Conservation (phyloP, 176 grass and related monocot genomes). For the Musa beccarii region DNA sequence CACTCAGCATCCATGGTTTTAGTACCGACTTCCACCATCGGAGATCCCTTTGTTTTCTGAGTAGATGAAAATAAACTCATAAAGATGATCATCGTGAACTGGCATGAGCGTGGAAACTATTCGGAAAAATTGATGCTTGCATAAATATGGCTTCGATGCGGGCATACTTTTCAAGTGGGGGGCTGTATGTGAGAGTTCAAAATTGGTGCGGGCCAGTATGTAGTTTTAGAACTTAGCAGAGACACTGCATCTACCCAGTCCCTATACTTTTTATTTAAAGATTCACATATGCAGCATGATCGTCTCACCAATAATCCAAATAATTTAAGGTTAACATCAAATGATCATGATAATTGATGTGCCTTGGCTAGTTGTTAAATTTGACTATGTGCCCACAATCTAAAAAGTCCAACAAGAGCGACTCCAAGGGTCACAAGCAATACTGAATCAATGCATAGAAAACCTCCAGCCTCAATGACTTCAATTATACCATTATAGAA, state of each 20-base stretch:
- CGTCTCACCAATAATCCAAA: no score
- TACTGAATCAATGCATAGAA: conserved; percentile 84
- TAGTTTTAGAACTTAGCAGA: no score
- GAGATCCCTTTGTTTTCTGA: conserved; percentile 7
- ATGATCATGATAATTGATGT: background rate
- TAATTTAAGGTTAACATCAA: background rate
- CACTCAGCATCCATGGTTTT: conserved; percentile 1
- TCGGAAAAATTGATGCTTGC: no score
- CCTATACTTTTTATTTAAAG: no score
- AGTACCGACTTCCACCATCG: conserved; percentile 20
- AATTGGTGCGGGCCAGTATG: no score
- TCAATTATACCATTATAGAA: conserved; percentile 95
- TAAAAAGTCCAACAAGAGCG: conserved; percentile 56
- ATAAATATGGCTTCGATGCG: no score
- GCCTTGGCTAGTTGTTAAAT: conserved; percentile 91
- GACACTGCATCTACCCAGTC: no score
- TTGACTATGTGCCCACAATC: conserved; percentile 89
- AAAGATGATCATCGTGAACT: background rate
- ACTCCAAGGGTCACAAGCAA: conserved; percentile 17
- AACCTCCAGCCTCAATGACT: conserved; percentile 74
- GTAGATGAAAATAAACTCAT: background rate
- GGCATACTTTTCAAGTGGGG: no score
- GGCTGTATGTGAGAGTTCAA: no score
- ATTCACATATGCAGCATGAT: no score
- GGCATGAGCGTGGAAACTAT: background rate